Base-by-base conservation (phyloP, 805 yeast species). In the Candida methanosorbosa region DNA sequence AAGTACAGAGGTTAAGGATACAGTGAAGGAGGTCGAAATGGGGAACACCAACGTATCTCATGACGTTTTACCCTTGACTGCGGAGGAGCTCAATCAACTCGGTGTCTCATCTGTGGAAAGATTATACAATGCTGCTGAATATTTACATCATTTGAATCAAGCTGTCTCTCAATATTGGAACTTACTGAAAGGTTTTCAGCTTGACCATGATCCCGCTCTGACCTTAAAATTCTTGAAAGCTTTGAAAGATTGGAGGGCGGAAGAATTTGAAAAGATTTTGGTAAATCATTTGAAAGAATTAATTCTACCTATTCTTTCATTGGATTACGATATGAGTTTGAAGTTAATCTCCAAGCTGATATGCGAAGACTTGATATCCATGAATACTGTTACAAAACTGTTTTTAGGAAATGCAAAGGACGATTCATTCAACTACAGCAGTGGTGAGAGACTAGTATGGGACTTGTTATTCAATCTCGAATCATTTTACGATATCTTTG, bases 211-310 rank as follows among this genome's bases (percentile, higher is more conserved):
- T 17, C 33, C 35, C 2, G 5, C 22, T 1, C 27, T 45, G 4
- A 35, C 45, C 11, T 25, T 36, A 3, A 36, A 39, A 9, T 41
- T 54, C 20, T 25, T 57, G 39, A 45, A 37, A 26, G 32, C 38
- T 21, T 35, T 70, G 53, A 49, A 65, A 54, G 39, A 38, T 36
- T 67, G 59, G 75, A 70, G 43, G 48, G 66, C 23, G 38, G 39
- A 35, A 9, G 61, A 55, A 18, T 59, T 59, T 37, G 38, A 37
- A 4, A 46, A 29, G 17, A 38, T 49, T 3, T 16, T 59, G 15
- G 17, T 40, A 4, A 38, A 43, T 16, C 52, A 57, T 41, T 34
- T 58, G 12, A 46, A 39, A 25, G 48, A 51, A 27, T 42, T 47
- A 18, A 38, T 56, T 0, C 37, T 50, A n/a, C 57, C 63, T 1